phyloP scores from a whole-genome alignment of 768 basidiomycete species.

The Amanita fuliginea region DNA sequence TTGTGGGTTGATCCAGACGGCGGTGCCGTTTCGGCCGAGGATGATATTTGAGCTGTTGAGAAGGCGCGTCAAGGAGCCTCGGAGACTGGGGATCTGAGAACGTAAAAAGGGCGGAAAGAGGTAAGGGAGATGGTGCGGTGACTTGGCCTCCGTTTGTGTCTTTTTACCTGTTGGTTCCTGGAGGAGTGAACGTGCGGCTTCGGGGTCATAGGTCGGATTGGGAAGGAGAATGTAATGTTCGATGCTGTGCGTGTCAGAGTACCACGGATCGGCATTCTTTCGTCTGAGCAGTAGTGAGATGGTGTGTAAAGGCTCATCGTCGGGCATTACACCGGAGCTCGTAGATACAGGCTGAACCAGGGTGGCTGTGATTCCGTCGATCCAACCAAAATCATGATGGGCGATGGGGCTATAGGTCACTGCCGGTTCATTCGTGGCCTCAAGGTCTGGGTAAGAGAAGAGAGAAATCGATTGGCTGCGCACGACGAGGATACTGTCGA shows the following conservation, averaged over 20 bases:
- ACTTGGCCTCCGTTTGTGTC: neutral
- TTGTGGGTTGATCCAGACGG: conserved; percentile 51
- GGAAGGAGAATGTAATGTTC: conserved; percentile 38
- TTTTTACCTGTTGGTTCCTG: neutral
- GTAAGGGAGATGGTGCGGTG: conserved; percentile 16
- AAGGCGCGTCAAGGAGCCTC: conserved; percentile 23
- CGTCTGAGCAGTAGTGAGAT: conserved; percentile 42
- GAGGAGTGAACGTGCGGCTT: neutral
- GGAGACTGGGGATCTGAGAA: conserved; percentile 25
- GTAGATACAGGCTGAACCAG: conserved; percentile 8
- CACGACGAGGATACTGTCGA: conserved; percentile 40
- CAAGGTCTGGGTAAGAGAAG: conserved; percentile 37
- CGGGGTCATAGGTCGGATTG: conserved; percentile 17
- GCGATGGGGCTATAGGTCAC: conserved; percentile 25
- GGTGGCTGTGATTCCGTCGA: conserved; percentile 43
- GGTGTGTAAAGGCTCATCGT: conserved; percentile 6
- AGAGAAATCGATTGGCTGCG: conserved; percentile 48
- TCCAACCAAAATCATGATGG: conserved; percentile 53
- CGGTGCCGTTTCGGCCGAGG: conserved; percentile 45
- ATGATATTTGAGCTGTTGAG: conserved; percentile 43
- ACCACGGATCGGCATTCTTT: conserved; percentile 54
- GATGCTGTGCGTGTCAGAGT: conserved; percentile 32
- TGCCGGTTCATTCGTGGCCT: conserved; percentile 6
- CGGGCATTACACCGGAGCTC: neutral
- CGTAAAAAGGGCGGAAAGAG: conserved; percentile 37